These are phyloP conservation scores for Haberlea rhodopensis DNA, from an alignment of 257 asterid species.

Conservation along the genomic window DNA sequence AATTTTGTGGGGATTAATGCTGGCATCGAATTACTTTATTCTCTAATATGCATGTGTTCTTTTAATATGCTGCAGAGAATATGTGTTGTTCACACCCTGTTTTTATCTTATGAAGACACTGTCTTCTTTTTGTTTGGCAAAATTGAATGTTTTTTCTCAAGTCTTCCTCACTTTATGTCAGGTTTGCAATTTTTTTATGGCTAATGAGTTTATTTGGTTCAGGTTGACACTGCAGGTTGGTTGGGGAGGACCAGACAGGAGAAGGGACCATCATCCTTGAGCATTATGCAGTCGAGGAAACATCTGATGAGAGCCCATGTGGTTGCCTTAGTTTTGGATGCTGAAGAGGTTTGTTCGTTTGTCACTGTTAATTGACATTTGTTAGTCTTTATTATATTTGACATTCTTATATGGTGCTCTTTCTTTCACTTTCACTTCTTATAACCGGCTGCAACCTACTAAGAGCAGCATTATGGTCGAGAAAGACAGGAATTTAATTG, in stretches of 20 bases:
- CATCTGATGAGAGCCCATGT: conserved; percentile 98
- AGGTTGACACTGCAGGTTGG: conserved; percentile 99
- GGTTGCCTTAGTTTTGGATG: conserved; percentile 92
- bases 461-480: too few species aligned
- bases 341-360: conserved; percentile 68
- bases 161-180: not conserved
- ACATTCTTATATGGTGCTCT: too few species aligned
- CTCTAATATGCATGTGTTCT: not conserved
- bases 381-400: not conserved
- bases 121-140: too few species aligned
- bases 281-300: conserved; percentile 91
- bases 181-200: not conserved
- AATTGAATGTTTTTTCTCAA: not conserved
- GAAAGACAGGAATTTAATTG: too few species aligned
- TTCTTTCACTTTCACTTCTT: too few species aligned
- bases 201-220: conserved; percentile 25
- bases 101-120: too few species aligned
- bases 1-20: not conserved
- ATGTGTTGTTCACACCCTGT: too few species aligned
- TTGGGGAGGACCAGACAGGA: conserved; percentile 90
- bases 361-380: conserved; percentile 13
- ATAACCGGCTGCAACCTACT: too few species aligned
- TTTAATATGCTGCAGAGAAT: too few species aligned
- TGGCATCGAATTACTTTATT: not conserved
- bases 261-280: conserved; percentile 88